Evolutionary conservation across 257 asterid species (phyloP), one percentile per base, ranked within the genome.

Genomic region (Thymus quinquecostatus): DNA sequence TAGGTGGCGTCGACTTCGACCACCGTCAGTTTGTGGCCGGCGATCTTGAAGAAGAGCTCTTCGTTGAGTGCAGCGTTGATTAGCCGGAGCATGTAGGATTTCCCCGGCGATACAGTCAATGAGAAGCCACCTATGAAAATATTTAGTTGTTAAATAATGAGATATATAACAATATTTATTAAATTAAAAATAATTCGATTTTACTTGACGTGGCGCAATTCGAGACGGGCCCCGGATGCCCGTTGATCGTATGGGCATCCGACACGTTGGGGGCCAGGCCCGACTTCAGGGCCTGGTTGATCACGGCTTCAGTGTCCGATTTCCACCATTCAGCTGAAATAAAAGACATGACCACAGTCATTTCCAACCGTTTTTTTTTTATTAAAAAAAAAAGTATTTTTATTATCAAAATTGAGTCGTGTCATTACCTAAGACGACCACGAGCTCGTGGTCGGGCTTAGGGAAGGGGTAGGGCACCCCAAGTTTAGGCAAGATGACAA

Each of bases 21-120:
- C 0, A 94, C 97, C 0, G 88, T 94, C 78, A 94, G 10, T 32
- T 71, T 68, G 85, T 94, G 99, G 12, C 92, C 93, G 32, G 98
- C 97, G 55, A 94, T 89, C 75, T 84, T 91, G 84, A 94, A 89
- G 81, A 94, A 94, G 40, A 94, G 91, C 44, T 94, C 97, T 69
- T 94, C 99, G 43, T 93, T 89, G 76, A 93, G 94, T 61, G 96
- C 98, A 41, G 97, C 98, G 47, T 91, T 93, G 89, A 93, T 73
- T 8, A 93, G 75, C 2, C 98, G 91, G 8, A 93, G 85, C 87
- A 93, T 57, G 85, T 89, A 93, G 13, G 81, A 80, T 78, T 93
- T 91, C 2, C 96, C 98, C 0, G 94, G 83, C 2, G 88, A 81
- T 0, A 94, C 96, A 34, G 67, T 84, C 32, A 94, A 63, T 4